These are phyloP conservation scores for Turnera subulata DNA, from an alignment of 345 rosid genomes.

Conservation along the genomic window DNA sequence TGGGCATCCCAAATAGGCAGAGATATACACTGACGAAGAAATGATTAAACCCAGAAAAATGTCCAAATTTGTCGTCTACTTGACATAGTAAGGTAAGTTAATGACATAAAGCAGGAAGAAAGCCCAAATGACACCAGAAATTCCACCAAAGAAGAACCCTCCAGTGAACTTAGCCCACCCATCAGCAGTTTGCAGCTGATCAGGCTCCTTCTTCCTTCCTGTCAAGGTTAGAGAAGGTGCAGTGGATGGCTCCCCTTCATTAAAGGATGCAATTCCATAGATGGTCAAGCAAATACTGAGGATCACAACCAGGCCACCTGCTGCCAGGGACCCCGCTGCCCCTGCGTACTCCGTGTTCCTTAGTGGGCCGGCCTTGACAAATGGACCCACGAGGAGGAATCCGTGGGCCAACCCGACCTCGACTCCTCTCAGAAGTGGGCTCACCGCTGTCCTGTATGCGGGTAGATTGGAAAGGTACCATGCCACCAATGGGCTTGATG, in stretches of 20 bases:
- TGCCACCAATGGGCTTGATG: constrained; percentile 89
- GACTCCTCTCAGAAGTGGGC: constrained; percentile 82
- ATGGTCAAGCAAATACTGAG: constrained; percentile 85
- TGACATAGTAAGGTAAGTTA: constrained; percentile 83
- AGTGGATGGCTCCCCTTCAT: constrained; percentile 76
- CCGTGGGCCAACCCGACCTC: constrained; percentile 93
- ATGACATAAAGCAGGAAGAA: constrained; percentile 81
- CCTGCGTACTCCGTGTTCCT: constrained; percentile 84
- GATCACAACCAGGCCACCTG: constrained; percentile 80
- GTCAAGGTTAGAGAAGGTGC: constrained; percentile 84
- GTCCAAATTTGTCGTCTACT: constrained; percentile 28
- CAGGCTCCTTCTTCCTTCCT: constrained; percentile 91
- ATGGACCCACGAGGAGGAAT: constrained; percentile 80
- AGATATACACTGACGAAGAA: background rate
- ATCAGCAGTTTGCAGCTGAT: constrained; percentile 86
- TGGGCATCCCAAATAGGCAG: background rate
- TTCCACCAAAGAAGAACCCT: constrained; percentile 95
- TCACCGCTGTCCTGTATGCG: constrained; percentile 87
- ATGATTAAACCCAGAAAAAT: background rate
- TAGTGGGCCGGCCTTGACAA: constrained; percentile 79
- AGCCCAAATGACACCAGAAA: constrained; percentile 95
- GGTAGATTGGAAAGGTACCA: constrained; percentile 98
- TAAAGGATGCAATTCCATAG: constrained; percentile 73
- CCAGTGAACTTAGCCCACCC: constrained; percentile 93
- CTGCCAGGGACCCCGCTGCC: constrained; percentile 74